These are phyloP conservation scores for Elaeis guineensis DNA, from an alignment of 176 grass and related monocot genomes.

Conservation along the genomic window DNA sequence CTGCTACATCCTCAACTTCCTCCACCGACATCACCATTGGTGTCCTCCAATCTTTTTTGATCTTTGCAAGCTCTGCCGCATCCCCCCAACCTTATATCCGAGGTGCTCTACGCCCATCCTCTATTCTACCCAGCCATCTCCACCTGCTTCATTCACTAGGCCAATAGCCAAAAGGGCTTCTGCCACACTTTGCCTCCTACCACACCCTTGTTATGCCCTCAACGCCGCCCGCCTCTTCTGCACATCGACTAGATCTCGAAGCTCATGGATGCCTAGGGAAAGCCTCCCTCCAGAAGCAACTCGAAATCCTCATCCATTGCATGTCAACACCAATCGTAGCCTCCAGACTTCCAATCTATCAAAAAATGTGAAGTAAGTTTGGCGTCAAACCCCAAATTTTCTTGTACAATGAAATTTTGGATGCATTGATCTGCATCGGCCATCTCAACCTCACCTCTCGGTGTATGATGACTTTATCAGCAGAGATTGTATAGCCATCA, in stretches of 20 bases:
- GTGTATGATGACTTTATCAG: conserved; percentile 72
- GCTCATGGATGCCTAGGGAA: conserved; percentile 65
- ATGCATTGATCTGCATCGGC: conserved; percentile 32
- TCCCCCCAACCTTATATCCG: conserved; percentile 43
- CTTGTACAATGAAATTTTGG: conserved; percentile 65
- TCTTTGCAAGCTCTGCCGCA: conserved; percentile 63
- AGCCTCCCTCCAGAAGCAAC: conserved; percentile 50
- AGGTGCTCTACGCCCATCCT: conserved; percentile 51
- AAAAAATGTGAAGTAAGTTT: conserved; percentile 54
- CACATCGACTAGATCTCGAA: conserved; percentile 62
- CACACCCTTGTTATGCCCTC: conserved; percentile 57
- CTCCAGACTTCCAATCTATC: conserved; percentile 53
- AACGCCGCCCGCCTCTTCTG: conserved; percentile 31
- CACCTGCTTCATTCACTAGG: conserved; percentile 79
- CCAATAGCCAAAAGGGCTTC: conserved; percentile 58
- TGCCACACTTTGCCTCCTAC: conserved; percentile 61
- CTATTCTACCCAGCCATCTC: conserved; percentile 39
- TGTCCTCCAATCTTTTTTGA: conserved; percentile 43
- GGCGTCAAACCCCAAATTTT: conserved; percentile 43
- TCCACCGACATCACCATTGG: conserved; percentile 55
- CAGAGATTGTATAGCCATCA: too few species aligned
- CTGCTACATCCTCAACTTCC: conserved; percentile 56
- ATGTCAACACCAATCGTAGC: conserved; percentile 40
- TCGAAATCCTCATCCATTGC: conserved; percentile 67
- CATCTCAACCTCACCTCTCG: conserved; percentile 47